Base-by-base conservation (phyloP, 2,329 filamentous ascomycete genomes). In the Neonectria punicea region DNA sequence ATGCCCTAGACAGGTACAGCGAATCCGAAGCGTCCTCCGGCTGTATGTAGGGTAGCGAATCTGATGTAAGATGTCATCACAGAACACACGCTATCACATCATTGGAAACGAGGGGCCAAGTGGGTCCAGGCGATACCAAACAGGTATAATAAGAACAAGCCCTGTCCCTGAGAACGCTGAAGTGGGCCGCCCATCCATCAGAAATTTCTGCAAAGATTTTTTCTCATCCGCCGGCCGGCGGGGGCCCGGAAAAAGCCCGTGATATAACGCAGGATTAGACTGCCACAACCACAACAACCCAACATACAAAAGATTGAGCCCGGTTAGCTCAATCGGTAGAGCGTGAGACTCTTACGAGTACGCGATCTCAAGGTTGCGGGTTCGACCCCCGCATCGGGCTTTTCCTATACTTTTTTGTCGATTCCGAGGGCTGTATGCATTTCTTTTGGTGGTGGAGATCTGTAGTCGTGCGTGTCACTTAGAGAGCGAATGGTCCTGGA, bases 271-370 rank as follows among this genome's bases (percentile, higher is more conserved):
- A 51, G 10, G 13, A 34, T 34, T 51, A 8, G n/a, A 51, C 9
- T 2, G 30, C 49, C n/a, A 22, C 49, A n/a, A 51, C 28, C 49
- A 51, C 13, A 18, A 20, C 28, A 51, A 51, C 28, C 32, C 49
- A 32, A 51, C 49, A 36, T n/a, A 34, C 30, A 9, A 34, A 8
- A 34, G 49, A 51, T 51, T 51, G 49, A 51, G 70, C 70, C 70
- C 68, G 73, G 72, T 72, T 75, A 75, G 72, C 70, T 76, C 70
- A 75, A 75, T 76, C 69, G 71, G 73, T 89, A 90, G 87, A 90
- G 87, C 86, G 87, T 88, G 84, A 88, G 87, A 89, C 87, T 89
- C 87, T 85, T 85, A 85, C 16, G 67, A 72, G 72, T 69, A 66
- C 70, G 58, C 73, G 34, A 85, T 84, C 83, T 85, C 81, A 84